Evolutionary conservation across 225 moss, liverwort and hornwort species (phyloP).

Genomic region (Physcomitrellopsis africana): DNA sequence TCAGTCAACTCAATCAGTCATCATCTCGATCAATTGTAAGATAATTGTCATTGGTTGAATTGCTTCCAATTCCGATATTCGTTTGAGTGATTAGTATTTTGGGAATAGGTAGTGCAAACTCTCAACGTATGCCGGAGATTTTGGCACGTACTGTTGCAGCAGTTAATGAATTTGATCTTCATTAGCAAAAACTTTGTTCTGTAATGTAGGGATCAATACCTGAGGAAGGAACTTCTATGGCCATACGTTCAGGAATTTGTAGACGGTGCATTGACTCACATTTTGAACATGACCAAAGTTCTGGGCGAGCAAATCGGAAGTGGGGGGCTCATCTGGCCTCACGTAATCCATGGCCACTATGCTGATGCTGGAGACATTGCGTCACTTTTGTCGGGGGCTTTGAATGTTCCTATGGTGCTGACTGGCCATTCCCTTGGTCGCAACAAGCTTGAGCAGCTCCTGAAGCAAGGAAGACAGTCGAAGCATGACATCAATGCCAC

Average conservation of each 20-base stretch:
- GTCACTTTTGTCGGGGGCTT: constrained; percentile 70
- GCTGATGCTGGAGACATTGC: constrained; percentile 84
- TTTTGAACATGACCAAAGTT: constrained; percentile 77
- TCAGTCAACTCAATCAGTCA: constrained; percentile 3
- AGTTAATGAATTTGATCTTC: background rate
- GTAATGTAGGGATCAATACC: constrained; percentile 61
- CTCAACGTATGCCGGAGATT: background rate
- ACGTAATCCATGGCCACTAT: constrained; percentile 78
- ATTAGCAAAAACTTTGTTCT: constrained; percentile 19
- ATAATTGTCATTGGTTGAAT: background rate
- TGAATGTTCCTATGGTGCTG: constrained; percentile 81
- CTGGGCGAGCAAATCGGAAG: constrained; percentile 74
- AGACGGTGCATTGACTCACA: constrained; percentile 70
- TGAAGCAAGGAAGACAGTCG: constrained; percentile 74
- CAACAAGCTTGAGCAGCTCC: constrained; percentile 83
- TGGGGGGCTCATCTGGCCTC: constrained; percentile 65
- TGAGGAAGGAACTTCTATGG: constrained; percentile 81
- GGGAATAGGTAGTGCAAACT: background rate
- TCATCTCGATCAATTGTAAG: background rate
- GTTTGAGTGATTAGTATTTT: background rate
- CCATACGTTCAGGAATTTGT: constrained; percentile 77
- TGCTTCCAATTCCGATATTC: constrained; percentile 4
- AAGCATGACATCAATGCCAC: constrained; percentile 69
- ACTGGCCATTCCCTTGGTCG: constrained; percentile 82
- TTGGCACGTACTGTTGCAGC: background rate